phyloP scores from a whole-genome alignment of 148 eudicot genomes.

The Chenopodium suecicum region DNA sequence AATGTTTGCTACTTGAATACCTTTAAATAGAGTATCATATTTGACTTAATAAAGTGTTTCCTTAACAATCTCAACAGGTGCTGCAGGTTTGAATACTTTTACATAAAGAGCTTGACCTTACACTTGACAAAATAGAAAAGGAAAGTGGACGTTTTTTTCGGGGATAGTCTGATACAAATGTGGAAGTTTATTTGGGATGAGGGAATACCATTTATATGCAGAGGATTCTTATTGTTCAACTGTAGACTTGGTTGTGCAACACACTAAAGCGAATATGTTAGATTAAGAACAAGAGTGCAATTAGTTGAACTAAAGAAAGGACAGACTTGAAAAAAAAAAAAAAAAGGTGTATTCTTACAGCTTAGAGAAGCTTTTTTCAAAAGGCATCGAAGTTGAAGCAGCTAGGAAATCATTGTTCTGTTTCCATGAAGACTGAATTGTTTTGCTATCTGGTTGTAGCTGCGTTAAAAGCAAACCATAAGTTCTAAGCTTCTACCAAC shows the following conservation, averaged over 20 bases:
- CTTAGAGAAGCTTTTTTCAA: constrained; percentile 63
- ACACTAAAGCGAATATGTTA: constrained; percentile 3
- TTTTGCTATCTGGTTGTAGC: constrained; percentile 41
- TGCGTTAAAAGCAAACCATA: constrained; percentile 26
- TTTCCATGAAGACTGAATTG: constrained; percentile 52
- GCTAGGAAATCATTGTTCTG: constrained; percentile 40
- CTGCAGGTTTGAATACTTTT: background rate
- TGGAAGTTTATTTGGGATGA: background rate
- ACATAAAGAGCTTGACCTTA: background rate
- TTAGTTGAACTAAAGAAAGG: background rate
- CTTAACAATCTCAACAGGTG: background rate
- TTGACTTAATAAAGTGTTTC: background rate
- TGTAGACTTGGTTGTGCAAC: constrained; percentile 3
- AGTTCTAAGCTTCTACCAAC: background rate
- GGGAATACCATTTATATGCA: constrained; percentile 3
- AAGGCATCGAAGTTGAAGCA: constrained; percentile 36
- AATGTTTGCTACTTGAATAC: background rate
- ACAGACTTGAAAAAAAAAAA: background rate
- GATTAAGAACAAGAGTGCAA: background rate
- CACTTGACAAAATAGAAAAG: background rate
- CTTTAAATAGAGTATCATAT: background rate
- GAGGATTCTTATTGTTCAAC: constrained; percentile 1
- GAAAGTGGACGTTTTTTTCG: background rate
- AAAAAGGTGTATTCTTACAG: constrained; percentile 50
- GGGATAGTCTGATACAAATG: background rate